Base-by-base conservation (phyloP, 305 asterid genomes). In the Fraxinus platypoda region DNA sequence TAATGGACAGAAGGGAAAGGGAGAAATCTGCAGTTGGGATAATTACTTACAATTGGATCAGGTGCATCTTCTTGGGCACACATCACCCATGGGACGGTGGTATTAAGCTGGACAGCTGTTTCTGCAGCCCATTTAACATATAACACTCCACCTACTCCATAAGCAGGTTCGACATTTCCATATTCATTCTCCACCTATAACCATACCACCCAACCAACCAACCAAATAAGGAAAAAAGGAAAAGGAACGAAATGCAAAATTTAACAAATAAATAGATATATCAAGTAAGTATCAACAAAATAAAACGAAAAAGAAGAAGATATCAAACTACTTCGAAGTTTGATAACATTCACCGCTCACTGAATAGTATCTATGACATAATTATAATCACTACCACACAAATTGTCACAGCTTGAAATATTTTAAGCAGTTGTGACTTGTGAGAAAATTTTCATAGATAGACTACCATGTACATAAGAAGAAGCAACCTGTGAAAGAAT, bases 41-140 rank as follows among this genome's bases (percentile, higher is more conserved):
- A 1, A 81, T 0, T 80, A 77, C 91, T 85, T 89, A 92, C 98
- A 37, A 94, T 81, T 57, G 98, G 94, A 86, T 90, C 96, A 3
- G 96, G 98, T 35, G 96, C 98, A 86, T 93, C 95, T 75, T 3
- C 80, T 75, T 93, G 98, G 38, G 81, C 71, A 79, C 97, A 93
- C 98, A 93, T 94, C 85, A 94, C 98, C 98, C 97, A 94, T 17
- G 98, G 98, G 33, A 94, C 97, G 3, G 91, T 80, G 17, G 94
- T 94, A 62, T 93, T 91, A 35, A 94, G 92, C 80, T 82, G 78
- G 8, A 93, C 85, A 74, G 97, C 98, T 74, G 93, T 90, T 92
- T 91, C 87, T 79, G 98, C 98, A 80, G 98, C 95, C 98, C 97
- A 94, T 83, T 91, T 87, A 49, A 93, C 90, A 85, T 94, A 94